Percentiles rank a stretch among this genome's conserved stretches.
phyloP scores from a whole-genome alignment of 805 yeast genomes.

The Candida saitoana region DNA sequence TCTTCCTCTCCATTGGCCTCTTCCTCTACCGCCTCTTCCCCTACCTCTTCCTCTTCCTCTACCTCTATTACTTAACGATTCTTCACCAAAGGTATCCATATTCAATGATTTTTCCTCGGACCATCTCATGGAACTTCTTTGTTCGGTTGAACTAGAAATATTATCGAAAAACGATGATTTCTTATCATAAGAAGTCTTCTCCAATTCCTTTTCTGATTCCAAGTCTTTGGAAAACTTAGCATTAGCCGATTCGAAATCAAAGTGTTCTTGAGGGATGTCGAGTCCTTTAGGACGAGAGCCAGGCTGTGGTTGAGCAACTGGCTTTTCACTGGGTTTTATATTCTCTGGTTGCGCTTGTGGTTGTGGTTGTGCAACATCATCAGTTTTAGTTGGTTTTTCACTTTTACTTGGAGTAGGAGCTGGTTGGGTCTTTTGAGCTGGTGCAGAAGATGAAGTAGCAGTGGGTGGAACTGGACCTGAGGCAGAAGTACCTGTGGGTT shows the following conservation, averaged over 20 bases:
- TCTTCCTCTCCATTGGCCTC: slow-evolving; percentile 8
- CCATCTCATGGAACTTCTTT: slow-evolving; percentile 55
- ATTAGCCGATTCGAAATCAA: slow-evolving; percentile 71
- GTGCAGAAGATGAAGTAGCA: slow-evolving; percentile 8
- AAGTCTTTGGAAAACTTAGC: slow-evolving; percentile 63
- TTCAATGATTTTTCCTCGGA: slow-evolving; percentile 69
- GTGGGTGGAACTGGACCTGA: slow-evolving; percentile 6
- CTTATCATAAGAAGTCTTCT: slow-evolving; percentile 55
- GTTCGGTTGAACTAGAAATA: slow-evolving; percentile 64
- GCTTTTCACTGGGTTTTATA: slow-evolving; percentile 8
- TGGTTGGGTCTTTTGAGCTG: slow-evolving; percentile 8
- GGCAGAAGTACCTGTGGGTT: slow-evolving; percentile 7
- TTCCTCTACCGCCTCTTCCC: slow-evolving; percentile 8
- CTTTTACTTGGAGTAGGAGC: slow-evolving; percentile 8
- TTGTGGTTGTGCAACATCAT: slow-evolving; percentile 9
- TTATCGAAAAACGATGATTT: slow-evolving; percentile 85
- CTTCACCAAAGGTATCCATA: slow-evolving; percentile 80
- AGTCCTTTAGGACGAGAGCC: slow-evolving; percentile 13
- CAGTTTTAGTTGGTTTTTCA: slow-evolving; percentile 6
- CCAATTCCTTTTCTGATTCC: slow-evolving; percentile 29
- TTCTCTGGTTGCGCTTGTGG: slow-evolving; percentile 11
- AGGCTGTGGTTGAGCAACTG: slow-evolving; percentile 11
- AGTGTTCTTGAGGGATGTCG: slow-evolving; percentile 53
- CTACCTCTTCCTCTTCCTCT: slow-evolving; percentile 23
- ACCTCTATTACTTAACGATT: slow-evolving; percentile 47